Evolutionary conservation across 306 rosid species (phyloP).

Genomic region (Inga oerstediana): DNA sequence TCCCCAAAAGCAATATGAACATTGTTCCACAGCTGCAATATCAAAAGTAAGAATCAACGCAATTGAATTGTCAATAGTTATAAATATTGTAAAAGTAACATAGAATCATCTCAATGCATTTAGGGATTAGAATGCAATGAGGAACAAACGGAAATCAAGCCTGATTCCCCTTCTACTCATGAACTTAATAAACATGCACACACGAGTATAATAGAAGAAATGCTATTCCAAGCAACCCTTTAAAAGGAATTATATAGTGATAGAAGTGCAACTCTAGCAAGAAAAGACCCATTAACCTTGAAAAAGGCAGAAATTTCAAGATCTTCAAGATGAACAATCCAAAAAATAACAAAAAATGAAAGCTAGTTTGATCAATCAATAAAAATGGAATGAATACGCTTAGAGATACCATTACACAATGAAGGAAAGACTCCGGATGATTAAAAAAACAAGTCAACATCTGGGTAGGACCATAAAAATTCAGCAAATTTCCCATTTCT

Average conservation of each 20-base stretch:
- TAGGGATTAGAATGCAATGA: constrained; percentile 19
- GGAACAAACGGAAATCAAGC: constrained; percentile 26
- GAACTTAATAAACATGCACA: constrained; percentile 1
- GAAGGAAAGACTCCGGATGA: background rate
- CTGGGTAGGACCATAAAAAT: background rate
- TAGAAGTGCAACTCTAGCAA: background rate
- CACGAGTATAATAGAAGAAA: constrained; percentile 11
- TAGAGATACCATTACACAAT: background rate
- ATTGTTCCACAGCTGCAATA: constrained; percentile 88
- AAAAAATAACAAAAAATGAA: background rate
- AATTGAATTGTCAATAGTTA: constrained; percentile 8
- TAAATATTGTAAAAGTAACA: constrained; percentile 9
- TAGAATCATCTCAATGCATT: constrained; percentile 9
- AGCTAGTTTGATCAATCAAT: background rate
- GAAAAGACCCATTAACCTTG: background rate
- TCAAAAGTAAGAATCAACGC: constrained; percentile 32
- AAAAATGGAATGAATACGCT: background rate
- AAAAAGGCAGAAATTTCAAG: background rate
- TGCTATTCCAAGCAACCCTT: background rate
- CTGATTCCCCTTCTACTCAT: background rate
- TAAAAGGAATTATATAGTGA: constrained; percentile 1
- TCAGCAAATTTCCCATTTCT: background rate
- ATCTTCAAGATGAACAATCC: background rate
- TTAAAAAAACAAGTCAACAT: background rate
- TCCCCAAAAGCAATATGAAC: constrained; percentile 83